Conservation (phyloP, 2,329 filamentous ascomycete species). For the Fusarium sp. region DNA sequence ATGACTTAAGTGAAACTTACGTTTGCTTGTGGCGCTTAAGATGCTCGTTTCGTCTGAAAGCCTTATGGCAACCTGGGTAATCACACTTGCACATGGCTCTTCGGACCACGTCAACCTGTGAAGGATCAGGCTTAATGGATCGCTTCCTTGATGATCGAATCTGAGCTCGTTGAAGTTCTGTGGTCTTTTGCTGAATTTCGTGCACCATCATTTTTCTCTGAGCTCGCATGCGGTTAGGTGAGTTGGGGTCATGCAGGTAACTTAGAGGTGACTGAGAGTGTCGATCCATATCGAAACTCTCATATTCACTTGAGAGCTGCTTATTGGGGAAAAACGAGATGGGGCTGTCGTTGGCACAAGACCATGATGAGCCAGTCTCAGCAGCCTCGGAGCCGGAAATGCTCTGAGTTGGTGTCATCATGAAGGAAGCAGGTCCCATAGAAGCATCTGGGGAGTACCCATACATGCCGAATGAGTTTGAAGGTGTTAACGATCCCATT, state of each 20-base stretch:
- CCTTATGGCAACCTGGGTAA: slow-evolving; percentile 61
- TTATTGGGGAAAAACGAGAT: slow-evolving; percentile 57
- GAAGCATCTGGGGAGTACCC: slow-evolving; percentile 53
- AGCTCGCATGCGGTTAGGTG: slow-evolving; percentile 52
- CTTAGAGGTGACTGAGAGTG: slow-evolving; percentile 54
- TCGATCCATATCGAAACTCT: slow-evolving; percentile 54
- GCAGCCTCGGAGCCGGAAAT: slow-evolving; percentile 57
- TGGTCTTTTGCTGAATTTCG: slow-evolving; percentile 60
- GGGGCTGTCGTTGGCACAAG: slow-evolving; percentile 57
- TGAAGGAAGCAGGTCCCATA: slow-evolving; percentile 53
- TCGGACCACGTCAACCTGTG: slow-evolving; percentile 54
- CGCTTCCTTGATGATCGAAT: slow-evolving; percentile 52
- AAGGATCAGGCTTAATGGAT: slow-evolving; percentile 48
- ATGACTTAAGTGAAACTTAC: slow-evolving; percentile 54
- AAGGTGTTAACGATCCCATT: slow-evolving; percentile 56
- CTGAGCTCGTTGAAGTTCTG: slow-evolving; percentile 60
- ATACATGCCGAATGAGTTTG: slow-evolving; percentile 54
- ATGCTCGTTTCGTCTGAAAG: slow-evolving; percentile 67
- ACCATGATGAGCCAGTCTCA: slow-evolving; percentile 56
- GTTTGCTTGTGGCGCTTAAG: slow-evolving; percentile 67
- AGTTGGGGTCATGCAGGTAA: slow-evolving; percentile 52
- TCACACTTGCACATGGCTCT: slow-evolving; percentile 61
- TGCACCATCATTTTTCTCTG: slow-evolving; percentile 59
- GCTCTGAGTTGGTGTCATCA: slow-evolving; percentile 58
- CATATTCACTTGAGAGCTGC: slow-evolving; percentile 51